Evolutionary conservation across 2,329 filamentous ascomycete species (phyloP).

Genomic region (Botryotinia globosa): DNA sequence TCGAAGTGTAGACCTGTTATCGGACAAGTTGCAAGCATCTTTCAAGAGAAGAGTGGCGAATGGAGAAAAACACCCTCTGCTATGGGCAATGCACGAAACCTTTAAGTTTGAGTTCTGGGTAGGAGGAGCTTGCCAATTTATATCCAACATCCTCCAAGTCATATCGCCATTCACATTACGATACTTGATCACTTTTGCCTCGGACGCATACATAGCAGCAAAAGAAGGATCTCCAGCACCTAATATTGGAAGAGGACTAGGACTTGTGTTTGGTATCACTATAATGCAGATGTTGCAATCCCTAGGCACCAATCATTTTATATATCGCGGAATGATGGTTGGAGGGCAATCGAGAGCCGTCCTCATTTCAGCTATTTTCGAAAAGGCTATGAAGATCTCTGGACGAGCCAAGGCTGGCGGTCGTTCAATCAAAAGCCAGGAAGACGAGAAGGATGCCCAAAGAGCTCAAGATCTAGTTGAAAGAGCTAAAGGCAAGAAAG

Average conservation of each 20-base stretch:
- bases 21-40: slow-evolving; percentile 60
- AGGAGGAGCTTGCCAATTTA: slow-evolving; percentile 73
- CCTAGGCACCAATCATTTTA: slow-evolving; percentile 81
- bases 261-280: slow-evolving; percentile 79
- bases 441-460: slow-evolving; percentile 32
- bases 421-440: slow-evolving; percentile 42
- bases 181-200: slow-evolving; percentile 82
- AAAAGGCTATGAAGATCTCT: slow-evolving; percentile 88
- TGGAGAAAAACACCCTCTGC: slow-evolving; percentile 69
- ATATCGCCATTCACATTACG: slow-evolving; percentile 81
- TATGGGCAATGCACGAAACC: slow-evolving; percentile 82
- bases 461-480: slow-evolving; percentile 46
- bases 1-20: slow-evolving; percentile 68
- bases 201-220: slow-evolving; percentile 70
- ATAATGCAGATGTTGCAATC: slow-evolving; percentile 82
- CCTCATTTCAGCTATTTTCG: slow-evolving; percentile 82
- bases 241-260: slow-evolving; percentile 70
- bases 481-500: slow-evolving; percentile 42
- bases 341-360: slow-evolving; percentile 80
- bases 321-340: slow-evolving; percentile 88
- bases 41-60: slow-evolving; percentile 66
- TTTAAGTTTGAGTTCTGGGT: slow-evolving; percentile 83
- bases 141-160: slow-evolving; percentile 72
- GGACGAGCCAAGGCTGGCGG: slow-evolving; percentile 85
- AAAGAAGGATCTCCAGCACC: slow-evolving; percentile 54